Conservation (phyloP, 164 flowering plant species). For the Vitis amurensis region DNA sequence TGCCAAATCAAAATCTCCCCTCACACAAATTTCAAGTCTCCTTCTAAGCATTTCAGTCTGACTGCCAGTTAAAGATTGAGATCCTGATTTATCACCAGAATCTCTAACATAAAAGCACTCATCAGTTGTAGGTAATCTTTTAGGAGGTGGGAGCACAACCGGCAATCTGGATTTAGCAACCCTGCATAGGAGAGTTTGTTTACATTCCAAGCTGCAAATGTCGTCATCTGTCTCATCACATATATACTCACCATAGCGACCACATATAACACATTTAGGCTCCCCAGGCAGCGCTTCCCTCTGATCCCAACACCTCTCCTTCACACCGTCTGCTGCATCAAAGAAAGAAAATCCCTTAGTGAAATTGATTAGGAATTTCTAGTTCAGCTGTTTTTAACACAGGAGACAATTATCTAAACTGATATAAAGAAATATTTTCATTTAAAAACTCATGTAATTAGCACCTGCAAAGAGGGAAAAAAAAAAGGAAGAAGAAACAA, state of each 20-base stretch:
- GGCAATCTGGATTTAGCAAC: constrained; percentile 31
- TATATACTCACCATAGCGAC: constrained; percentile 96
- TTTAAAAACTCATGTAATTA: too few species aligned
- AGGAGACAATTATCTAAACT: too few species aligned
- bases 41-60: constrained; percentile 54
- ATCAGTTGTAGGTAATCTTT: constrained; percentile 59
- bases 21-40: constrained; percentile 61
- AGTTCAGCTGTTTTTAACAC: too few species aligned
- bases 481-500: too few species aligned
- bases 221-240: constrained; percentile 96
- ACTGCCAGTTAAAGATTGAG: constrained; percentile 14
- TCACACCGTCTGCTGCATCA: constrained; percentile 37
- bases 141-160: constrained; percentile 16
- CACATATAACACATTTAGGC: constrained; percentile 80
- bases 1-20: constrained; percentile 49
- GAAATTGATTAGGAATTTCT: too few species aligned
- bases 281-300: constrained; percentile 85
- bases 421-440: too few species aligned
- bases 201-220: constrained; percentile 87
- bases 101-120: constrained; percentile 83
- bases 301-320: constrained; percentile 68
- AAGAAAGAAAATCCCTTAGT: background rate
- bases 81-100: constrained; percentile 21
- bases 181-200: constrained; percentile 42
- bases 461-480: too few species aligned